phyloP scores from a whole-genome alignment of 78 protist genomes.

The Paratrimastix pyriformis region DNA sequence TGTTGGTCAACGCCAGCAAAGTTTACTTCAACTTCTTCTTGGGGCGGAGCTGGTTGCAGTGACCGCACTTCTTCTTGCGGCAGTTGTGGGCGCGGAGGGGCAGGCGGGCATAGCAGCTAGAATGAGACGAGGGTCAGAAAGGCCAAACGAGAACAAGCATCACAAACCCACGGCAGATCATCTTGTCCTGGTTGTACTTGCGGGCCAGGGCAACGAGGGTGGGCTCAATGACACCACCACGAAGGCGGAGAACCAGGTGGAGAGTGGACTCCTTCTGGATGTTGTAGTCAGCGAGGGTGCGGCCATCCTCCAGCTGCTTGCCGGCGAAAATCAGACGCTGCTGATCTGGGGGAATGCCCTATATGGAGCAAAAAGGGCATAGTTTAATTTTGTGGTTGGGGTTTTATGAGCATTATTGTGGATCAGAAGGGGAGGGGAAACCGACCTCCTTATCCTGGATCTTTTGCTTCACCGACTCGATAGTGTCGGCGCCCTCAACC shows the following conservation, averaged over 20 bases:
- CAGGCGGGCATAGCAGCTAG: conserved; percentile 95
- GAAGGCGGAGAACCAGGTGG: conserved; percentile 79
- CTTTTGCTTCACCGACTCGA: conserved; percentile 87
- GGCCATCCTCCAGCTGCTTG: conserved; percentile 97
- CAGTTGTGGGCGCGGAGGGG: conserved; percentile 96
- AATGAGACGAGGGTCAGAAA: not conserved
- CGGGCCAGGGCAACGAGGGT: conserved; percentile 87
- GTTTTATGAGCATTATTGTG: too few species aligned
- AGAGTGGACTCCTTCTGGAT: conserved; percentile 90
- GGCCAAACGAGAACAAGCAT: not conserved
- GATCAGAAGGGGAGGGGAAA: too few species aligned
- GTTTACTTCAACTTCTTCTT: too few species aligned
- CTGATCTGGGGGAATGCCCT: conserved; percentile 98
- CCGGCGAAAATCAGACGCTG: conserved; percentile 98
- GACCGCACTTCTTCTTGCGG: conserved; percentile 99
- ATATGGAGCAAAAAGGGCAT: too few species aligned
- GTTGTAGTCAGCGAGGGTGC: conserved; percentile 93
- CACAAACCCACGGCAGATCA: conserved; percentile 79
- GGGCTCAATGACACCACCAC: conserved; percentile 98
- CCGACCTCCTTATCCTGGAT: conserved; percentile 97
- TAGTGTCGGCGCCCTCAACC: conserved; percentile 89
- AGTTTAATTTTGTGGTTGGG: too few species aligned
- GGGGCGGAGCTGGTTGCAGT: conserved; percentile 91
- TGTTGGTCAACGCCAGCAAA: too few species aligned
- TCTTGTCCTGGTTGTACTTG: conserved; percentile 91